Conservation (phyloP, 1,284 basidiomycete genomes). For the Leccinum pachyderme region DNA sequence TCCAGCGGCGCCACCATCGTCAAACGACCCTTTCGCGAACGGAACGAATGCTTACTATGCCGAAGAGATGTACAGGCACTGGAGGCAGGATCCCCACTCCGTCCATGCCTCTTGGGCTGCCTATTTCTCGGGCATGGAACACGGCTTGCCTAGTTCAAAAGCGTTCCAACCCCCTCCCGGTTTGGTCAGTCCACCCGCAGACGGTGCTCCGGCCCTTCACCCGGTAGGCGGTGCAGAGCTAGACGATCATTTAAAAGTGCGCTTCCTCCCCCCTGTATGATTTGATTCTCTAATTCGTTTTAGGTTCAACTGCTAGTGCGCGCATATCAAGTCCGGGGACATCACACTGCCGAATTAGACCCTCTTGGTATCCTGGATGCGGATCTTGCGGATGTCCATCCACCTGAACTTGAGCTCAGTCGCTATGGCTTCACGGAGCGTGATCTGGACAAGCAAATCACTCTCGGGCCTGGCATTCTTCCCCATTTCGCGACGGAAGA, state of each 20-base stretch:
- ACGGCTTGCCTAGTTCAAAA: constrained; percentile 78
- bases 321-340: constrained; percentile 98
- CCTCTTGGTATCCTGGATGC: constrained; percentile 91
- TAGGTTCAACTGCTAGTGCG: constrained; percentile 95
- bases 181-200: constrained; percentile 65
- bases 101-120: constrained; percentile 95
- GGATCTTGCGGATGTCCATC: constrained; percentile 74
- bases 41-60: constrained; percentile 94
- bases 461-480: constrained; percentile 92
- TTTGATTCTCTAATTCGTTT: constrained; percentile 7
- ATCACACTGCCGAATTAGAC: constrained; percentile 94
- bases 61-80: constrained; percentile 93
- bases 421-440: constrained; percentile 94
- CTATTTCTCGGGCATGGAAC: constrained; percentile 94
- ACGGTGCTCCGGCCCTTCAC: constrained; percentile 82
- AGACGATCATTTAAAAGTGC: constrained; percentile 92
- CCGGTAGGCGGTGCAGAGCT: constrained; percentile 72
- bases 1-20: constrained; percentile 53
- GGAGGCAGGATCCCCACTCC: constrained; percentile 87
- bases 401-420: constrained; percentile 88
- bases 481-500: constrained; percentile 92
- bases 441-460: constrained; percentile 93
- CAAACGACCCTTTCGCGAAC: constrained; percentile 82
- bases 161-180: constrained; percentile 87
- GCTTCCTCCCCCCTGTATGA: constrained; percentile 12